Base-by-base conservation (phyloP, 192 early-diverging fungal genomes). In the Backusella tuberculispora region DNA sequence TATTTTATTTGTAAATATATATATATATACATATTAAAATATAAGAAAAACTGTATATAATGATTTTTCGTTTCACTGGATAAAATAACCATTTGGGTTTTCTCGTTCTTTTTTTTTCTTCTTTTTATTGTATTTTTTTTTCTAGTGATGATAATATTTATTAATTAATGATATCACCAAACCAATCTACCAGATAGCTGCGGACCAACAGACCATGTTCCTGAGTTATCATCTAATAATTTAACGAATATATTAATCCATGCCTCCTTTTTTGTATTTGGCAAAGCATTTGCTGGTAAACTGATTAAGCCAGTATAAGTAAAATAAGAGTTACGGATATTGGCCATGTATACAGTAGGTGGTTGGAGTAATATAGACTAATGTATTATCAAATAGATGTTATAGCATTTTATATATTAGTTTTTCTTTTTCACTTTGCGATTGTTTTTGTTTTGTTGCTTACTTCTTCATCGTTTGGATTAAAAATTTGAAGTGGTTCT, bases 191-290 rank as follows among this genome's bases (percentile, higher is more conserved):
- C 47, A 53, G 69, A 71, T 64, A 71, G 63, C 17, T 70, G 53
- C 21, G 75, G 75, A 37, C 75, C 75, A 50, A 63, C 71, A 14
- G 69, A 42, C 75, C 75, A 76, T 47, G 45, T 70, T 34, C 60
- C 69, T 17, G 69, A 60, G 34, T 44, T 38, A 17, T 76, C 69
- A 76, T 76, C 75, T 44, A 76, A n/a, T 21, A 76, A 42, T 24
- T 70, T 69, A 15, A 76, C 75, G 34, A 76, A 64, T 24, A 76
- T 66, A 41, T 76, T 76, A 6, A 76, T 63, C 75, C 75, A 76
- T 21, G 42, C 75, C 8, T 56, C 73, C 19, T 40, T 47, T 17
- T 14, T 63, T 19, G 26, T 46, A 12, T 47, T 46, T 66, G 63
- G n/a, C 41, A 29, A 29, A 6, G 48, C n/a, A 2, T 50, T 69